Evolutionary conservation across 2,329 filamentous ascomycete species (phyloP).

Genomic region (Stachybotrys echinatus): DNA sequence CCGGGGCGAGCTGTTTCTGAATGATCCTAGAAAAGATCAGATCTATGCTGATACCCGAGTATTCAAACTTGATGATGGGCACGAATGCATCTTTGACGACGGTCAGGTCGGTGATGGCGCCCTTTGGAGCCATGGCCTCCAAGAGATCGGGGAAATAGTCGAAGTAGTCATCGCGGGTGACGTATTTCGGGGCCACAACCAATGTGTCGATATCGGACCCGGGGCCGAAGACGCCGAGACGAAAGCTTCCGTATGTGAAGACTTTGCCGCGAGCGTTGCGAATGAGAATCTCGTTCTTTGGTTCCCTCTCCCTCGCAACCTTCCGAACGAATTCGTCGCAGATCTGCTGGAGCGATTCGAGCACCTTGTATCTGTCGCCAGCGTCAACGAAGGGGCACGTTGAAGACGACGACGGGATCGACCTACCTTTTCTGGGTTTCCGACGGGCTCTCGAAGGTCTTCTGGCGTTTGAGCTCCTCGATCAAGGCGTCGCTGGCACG

Average conservation of each 20-base stretch:
- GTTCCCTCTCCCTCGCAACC: conserved; percentile 68
- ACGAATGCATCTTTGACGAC: conserved; percentile 88
- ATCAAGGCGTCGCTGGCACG: conserved; percentile 74
- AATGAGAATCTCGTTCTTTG: conserved; percentile 68
- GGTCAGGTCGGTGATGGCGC: conserved; percentile 79
- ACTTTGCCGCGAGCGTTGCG: conserved; percentile 86
- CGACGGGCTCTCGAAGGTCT: conserved; percentile 81
- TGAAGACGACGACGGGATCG: neutral
- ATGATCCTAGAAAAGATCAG: conserved; percentile 79
- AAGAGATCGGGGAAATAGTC: conserved; percentile 78
- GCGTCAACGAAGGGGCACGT: neutral
- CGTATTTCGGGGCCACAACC: conserved; percentile 84
- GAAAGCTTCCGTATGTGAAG: conserved; percentile 94
- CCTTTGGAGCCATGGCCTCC: conserved; percentile 66
- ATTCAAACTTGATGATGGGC: conserved; percentile 95
- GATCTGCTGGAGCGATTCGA: conserved; percentile 72
- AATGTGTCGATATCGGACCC: conserved; percentile 98
- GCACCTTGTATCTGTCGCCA: conserved; percentile 57
- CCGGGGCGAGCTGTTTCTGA: conserved; percentile 62
- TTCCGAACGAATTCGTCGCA: conserved; percentile 81
- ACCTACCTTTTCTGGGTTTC: conserved; percentile 77
- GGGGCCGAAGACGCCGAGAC: conserved; percentile 87
- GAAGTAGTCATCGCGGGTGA: conserved; percentile 89
- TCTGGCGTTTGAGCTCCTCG: conserved; percentile 78
- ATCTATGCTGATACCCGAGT: conserved; percentile 88